Conservation (phyloP, 352 stramenopile genomes). For the Pythium brachiatum region DNA sequence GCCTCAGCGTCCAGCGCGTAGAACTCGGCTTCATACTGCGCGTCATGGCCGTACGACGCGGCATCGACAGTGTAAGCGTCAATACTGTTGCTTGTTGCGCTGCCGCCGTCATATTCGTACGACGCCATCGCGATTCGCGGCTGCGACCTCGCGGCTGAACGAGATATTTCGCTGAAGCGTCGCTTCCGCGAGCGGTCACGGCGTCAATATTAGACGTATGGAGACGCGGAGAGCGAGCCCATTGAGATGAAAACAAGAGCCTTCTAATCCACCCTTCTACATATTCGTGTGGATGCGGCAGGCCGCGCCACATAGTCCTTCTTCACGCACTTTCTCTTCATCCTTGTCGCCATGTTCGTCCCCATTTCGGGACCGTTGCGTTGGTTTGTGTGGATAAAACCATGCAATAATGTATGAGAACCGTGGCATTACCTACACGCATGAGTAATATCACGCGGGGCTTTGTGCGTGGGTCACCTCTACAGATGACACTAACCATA, state of each 20-base stretch:
- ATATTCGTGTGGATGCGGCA: neutral
- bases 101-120: neutral
- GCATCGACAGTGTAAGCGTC: neutral
- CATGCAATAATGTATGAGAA: neutral
- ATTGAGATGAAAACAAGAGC: neutral
- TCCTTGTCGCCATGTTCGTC: too few species aligned
- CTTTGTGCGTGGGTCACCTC: neutral
- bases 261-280: too few species aligned
- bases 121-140: neutral
- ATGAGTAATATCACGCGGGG: neutral
- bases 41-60: neutral
- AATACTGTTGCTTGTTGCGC: neutral
- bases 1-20: conserved; percentile 51
- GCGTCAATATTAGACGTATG: neutral
- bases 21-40: conserved; percentile 39
- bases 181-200: neutral
- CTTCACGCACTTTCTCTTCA: neutral
- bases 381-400: neutral
- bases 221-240: neutral
- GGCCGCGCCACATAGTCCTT: neutral
- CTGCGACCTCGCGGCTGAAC: neutral
- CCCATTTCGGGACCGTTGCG: too few species aligned
- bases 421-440: neutral
- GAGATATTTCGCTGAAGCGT: neutral
- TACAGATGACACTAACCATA: too few species aligned